A percentile compares a stretch with the other conserved stretches of the same genome.
phyloP scores from a whole-genome alignment of 1,139 yeast species.

The Kazachstania sp. region DNA sequence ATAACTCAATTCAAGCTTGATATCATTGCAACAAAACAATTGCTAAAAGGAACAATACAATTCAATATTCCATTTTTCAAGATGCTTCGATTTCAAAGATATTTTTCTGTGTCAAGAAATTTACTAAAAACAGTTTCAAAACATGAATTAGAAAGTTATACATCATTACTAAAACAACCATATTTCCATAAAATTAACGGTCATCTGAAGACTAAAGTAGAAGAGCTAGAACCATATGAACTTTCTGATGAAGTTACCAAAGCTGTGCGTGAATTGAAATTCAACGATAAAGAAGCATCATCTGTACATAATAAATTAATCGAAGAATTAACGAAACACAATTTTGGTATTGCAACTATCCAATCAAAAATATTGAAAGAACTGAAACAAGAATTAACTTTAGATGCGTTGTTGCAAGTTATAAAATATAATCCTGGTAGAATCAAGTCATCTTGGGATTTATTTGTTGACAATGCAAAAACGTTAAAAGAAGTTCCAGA shows the following conservation, averaged over 20 bases:
- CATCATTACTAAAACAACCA: constrained; percentile 11
- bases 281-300: constrained; percentile 11
- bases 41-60: background rate
- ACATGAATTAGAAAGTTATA: constrained; percentile 5
- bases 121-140: constrained; percentile 3
- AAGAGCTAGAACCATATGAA: constrained; percentile 15
- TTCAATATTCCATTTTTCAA: background rate
- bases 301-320: constrained; percentile 23
- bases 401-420: constrained; percentile 17
- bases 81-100: constrained; percentile 5
- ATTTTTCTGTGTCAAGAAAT: constrained; percentile 3
- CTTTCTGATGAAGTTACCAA: constrained; percentile 14
- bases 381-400: constrained; percentile 12
- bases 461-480: constrained; percentile 12
- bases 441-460: constrained; percentile 26
- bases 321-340: constrained; percentile 21
- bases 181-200: constrained; percentile 15
- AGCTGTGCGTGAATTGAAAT: constrained; percentile 5
- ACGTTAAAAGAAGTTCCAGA: constrained; percentile 11
- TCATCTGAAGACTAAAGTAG: constrained; percentile 6
- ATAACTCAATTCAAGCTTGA: no score
- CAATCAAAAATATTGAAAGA: constrained; percentile 17
- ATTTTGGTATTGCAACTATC: constrained; percentile 25
- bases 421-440: constrained; percentile 28
- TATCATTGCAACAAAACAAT: no score